A percentile compares a stretch with the other conserved stretches of the same genome.
phyloP scores from a whole-genome alignment of 108 stramenopile species.

The Aureococcus anophagefferens region DNA sequence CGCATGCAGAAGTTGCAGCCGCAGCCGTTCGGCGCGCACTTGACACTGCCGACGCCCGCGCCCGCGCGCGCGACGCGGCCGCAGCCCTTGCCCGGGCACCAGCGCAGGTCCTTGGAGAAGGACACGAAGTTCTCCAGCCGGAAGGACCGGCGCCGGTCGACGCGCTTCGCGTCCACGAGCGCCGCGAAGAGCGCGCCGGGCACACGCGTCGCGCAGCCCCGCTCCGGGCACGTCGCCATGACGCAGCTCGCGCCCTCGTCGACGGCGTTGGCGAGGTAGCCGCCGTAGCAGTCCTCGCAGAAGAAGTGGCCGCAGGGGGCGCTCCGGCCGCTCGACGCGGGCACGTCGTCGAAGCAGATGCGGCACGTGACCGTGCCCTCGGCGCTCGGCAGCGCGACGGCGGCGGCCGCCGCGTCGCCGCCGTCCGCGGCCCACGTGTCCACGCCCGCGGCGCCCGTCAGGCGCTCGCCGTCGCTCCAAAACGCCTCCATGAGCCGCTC shows the following conservation, averaged over 20 bases:
- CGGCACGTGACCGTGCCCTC: conserved; percentile 47
- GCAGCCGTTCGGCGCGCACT: conserved; percentile 59
- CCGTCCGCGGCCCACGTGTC: conserved; percentile 12
- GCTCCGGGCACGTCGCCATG: conserved; percentile 72
- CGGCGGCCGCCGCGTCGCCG: neutral
- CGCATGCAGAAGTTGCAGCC: conserved; percentile 65
- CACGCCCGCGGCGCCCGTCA: conserved; percentile 63
- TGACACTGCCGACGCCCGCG: conserved; percentile 22
- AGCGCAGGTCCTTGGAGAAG: conserved; percentile 76
- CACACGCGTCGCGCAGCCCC: conserved; percentile 69
- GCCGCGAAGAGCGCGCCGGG: conserved; percentile 63
- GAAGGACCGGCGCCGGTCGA: conserved; percentile 58
- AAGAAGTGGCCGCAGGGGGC: conserved; percentile 92
- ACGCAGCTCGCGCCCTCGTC: conserved; percentile 74
- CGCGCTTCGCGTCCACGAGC: conserved; percentile 44
- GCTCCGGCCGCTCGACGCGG: conserved; percentile 47
- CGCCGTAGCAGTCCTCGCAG: conserved; percentile 84
- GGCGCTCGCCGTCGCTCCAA: conserved; percentile 52
- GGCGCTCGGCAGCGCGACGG: conserved; percentile 17
- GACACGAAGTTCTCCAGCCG: conserved; percentile 86
- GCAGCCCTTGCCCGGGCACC: conserved; percentile 94
- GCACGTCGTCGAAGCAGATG: conserved; percentile 73
- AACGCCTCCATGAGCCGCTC: conserved; percentile 77
- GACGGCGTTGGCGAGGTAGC: conserved; percentile 69
- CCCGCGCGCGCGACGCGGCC: conserved; percentile 71